phyloP scores from a whole-genome alignment of 78 protist genomes.

The Dictyostelium discoideum region DNA sequence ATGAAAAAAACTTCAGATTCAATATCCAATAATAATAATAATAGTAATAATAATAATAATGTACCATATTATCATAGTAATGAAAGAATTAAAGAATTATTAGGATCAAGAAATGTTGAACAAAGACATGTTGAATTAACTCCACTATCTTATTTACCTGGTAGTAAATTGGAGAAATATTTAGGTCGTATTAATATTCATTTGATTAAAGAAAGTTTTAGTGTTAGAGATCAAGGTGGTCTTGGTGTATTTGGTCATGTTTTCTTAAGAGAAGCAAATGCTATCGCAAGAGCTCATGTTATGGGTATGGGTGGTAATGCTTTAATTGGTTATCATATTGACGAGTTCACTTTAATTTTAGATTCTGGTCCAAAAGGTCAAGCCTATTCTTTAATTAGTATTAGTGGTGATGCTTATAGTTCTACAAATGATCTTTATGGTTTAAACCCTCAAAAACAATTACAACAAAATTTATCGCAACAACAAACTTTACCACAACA shows the following conservation, averaged over 20 bases:
- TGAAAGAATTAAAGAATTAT: slow-evolving; percentile 5
- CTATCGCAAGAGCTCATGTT: slow-evolving; percentile 75
- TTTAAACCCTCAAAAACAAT: background rate
- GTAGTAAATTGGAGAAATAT: slow-evolving; percentile 9
- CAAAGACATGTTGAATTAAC: slow-evolving; percentile 60
- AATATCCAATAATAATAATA: background rate
- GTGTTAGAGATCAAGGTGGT: slow-evolving; percentile 86
- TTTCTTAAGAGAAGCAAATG: slow-evolving; percentile 81
- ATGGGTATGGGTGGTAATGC: slow-evolving; percentile 85
- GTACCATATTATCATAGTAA: background rate
- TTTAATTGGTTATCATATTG: slow-evolving; percentile 62
- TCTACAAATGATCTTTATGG: slow-evolving; percentile 3
- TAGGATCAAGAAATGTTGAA: slow-evolving; percentile 23
- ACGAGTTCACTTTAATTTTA: slow-evolving; percentile 55
- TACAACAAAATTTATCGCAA: background rate
- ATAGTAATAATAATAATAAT: no score
- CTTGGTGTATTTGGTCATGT: slow-evolving; percentile 79
- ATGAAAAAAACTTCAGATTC: slow-evolving; percentile 44
- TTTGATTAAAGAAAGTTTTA: slow-evolving; percentile 81
- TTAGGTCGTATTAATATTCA: slow-evolving; percentile 82
- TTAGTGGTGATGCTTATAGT: slow-evolving; percentile 73
- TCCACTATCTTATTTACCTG: slow-evolving; percentile 80
- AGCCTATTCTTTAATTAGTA: slow-evolving; percentile 62
- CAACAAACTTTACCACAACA: background rate
- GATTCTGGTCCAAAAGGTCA: slow-evolving; percentile 82